These are phyloP conservation scores for Tarenaya hassleriana DNA, from an alignment of 345 rosid species.

Conservation along the genomic window DNA sequence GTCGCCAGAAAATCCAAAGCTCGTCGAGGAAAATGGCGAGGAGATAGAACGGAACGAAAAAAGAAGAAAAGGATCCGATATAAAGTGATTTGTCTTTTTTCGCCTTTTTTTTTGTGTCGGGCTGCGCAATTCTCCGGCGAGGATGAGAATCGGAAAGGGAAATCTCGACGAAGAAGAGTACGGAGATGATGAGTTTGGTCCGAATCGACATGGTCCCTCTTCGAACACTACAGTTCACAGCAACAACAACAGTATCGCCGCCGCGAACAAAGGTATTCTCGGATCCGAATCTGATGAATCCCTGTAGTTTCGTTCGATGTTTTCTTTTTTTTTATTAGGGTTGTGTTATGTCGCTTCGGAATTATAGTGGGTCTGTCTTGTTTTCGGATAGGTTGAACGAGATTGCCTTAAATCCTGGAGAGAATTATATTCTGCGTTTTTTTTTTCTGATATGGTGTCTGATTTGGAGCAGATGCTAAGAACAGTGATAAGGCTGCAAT, in stretches of 20 bases:
- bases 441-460: conserved; percentile 14
- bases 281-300: conserved; percentile 34
- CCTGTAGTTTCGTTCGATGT: conserved; percentile 43
- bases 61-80: not conserved
- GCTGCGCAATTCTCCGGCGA: conserved; percentile 20
- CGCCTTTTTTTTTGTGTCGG: no score
- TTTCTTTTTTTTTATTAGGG: not conserved
- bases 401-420: not conserved
- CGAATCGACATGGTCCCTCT: conserved; percentile 56
- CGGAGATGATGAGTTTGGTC: conserved; percentile 65
- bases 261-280: conserved; percentile 37
- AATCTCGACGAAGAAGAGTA: conserved; percentile 76
- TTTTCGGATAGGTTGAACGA: not conserved
- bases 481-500: conserved; percentile 64
- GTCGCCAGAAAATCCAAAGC: conserved; percentile 7
- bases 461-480: conserved; percentile 54
- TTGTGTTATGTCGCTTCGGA: no score
- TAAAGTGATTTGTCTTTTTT: not conserved
- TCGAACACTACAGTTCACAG: conserved; percentile 26
- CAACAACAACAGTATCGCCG: conserved; percentile 22
- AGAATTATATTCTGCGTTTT: not conserved
- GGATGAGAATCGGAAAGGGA: conserved; percentile 65
- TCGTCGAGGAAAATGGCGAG: conserved; percentile 11
- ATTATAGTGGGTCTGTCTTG: not conserved
- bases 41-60: no score